These are phyloP conservation scores for Lobosporangium transversale DNA, from an alignment of 192 early-diverging fungal genomes.

Conservation along the genomic window DNA sequence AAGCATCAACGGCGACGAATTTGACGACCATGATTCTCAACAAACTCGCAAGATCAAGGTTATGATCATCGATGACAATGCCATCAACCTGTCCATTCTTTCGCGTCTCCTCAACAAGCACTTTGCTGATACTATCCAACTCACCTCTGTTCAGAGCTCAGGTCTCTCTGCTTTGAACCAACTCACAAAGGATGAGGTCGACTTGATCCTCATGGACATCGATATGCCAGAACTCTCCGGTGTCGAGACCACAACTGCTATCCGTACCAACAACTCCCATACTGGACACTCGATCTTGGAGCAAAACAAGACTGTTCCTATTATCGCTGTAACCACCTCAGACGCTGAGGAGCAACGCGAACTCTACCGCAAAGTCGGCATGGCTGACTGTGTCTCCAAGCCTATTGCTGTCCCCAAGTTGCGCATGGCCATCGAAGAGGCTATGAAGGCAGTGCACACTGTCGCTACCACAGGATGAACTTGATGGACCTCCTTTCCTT, in stretches of 20 bases:
- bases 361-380: conserved; percentile 64
- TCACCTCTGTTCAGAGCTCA: conserved; percentile 56
- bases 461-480: conserved; percentile 26
- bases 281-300: conserved; percentile 52
- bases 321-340: conserved; percentile 74
- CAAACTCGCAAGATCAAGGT: conserved; percentile 56
- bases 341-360: conserved; percentile 60
- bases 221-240: conserved; percentile 75
- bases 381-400: conserved; percentile 67
- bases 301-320: conserved; percentile 65
- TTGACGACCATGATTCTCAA: conserved; percentile 9
- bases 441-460: conserved; percentile 25
- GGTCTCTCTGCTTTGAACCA: conserved; percentile 62
- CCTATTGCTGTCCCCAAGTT: conserved; percentile 52
- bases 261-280: conserved; percentile 54
- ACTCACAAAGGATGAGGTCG: conserved; percentile 58
- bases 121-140: conserved; percentile 56
- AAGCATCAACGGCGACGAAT: conserved; percentile 42
- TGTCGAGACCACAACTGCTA: conserved; percentile 66
- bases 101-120: conserved; percentile 65
- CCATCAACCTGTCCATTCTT: conserved; percentile 70
- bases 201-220: conserved; percentile 75
- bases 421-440: conserved; percentile 53
- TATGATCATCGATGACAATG: conserved; percentile 75
- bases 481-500: not conserved